A percentile compares a stretch with the other conserved stretches of the same genome.
Evolutionary conservation across 202 grass and related monocot genomes (phyloP).

Genomic region (Digitaria exilis): DNA sequence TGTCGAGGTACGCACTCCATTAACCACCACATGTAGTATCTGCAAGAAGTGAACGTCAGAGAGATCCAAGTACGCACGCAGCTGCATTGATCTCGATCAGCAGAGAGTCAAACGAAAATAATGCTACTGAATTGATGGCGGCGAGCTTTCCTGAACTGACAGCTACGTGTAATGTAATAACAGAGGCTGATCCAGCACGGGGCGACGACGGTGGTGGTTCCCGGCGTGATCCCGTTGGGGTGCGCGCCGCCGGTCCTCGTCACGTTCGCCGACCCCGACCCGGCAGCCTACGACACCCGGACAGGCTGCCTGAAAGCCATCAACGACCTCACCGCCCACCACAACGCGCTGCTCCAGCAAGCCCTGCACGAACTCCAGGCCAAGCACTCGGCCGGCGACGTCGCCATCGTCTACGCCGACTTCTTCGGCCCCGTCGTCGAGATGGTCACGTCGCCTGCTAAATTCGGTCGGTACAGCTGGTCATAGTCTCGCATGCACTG

Average conservation of each 20-base stretch:
- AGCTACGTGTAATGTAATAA: no score
- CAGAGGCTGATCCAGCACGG: slow-evolving; percentile 57
- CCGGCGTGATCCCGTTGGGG: slow-evolving; percentile 53
- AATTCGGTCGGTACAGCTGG: slow-evolving; percentile 39
- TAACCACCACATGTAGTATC: not conserved
- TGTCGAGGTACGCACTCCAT: slow-evolving; percentile 43
- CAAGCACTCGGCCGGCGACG: slow-evolving; percentile 23
- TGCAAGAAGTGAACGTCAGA: not conserved
- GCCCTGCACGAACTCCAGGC: slow-evolving; percentile 38
- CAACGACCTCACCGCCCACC: slow-evolving; percentile 46
- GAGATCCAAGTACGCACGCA: no score
- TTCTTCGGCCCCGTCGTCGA: slow-evolving; percentile 47
- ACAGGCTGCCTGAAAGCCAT: slow-evolving; percentile 49
- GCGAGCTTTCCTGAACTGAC: no score
- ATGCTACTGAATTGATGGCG: not conserved
- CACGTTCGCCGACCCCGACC: slow-evolving; percentile 11
- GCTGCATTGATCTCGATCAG: not conserved
- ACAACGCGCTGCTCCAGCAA: slow-evolving; percentile 50
- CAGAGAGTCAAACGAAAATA: not conserved
- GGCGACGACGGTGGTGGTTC: slow-evolving; percentile 48
- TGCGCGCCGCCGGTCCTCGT: slow-evolving; percentile 41
- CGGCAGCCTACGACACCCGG: slow-evolving; percentile 39
- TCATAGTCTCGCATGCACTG: not conserved
- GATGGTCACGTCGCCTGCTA: slow-evolving; percentile 39
- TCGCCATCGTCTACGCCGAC: slow-evolving; percentile 51